phyloP scores from a whole-genome alignment of 768 basidiomycete genomes.

The Mycena maculata region DNA sequence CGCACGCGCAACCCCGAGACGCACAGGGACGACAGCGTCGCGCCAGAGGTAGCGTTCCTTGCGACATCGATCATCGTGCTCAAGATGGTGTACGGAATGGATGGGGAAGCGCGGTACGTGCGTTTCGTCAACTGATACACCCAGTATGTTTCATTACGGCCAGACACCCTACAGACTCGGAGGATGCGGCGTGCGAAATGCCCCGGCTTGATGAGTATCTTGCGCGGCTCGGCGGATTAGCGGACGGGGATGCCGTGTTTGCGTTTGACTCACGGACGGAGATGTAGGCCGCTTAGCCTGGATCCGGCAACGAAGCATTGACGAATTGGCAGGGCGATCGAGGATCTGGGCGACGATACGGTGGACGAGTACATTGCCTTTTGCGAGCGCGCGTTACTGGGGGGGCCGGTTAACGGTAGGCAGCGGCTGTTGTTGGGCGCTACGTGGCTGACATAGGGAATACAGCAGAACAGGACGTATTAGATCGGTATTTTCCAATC shows the following conservation, averaged over 20 bases:
- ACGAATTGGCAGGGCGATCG: slow-evolving; percentile 58
- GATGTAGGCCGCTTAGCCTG: slow-evolving; percentile 53
- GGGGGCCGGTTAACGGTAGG: slow-evolving; percentile 46
- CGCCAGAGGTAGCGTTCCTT: slow-evolving; percentile 74
- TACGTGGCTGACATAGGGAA: slow-evolving; percentile 19
- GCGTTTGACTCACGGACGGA: slow-evolving; percentile 57
- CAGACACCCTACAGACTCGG: slow-evolving; percentile 56
- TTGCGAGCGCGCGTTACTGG: slow-evolving; percentile 63
- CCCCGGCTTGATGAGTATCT: slow-evolving; percentile 65
- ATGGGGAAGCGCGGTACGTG: slow-evolving; percentile 70
- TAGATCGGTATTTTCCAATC: slow-evolving; percentile 58
- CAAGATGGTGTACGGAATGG: slow-evolving; percentile 89
- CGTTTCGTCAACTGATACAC: not conserved
- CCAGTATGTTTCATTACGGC: slow-evolving; percentile 25
- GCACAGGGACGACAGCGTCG: slow-evolving; percentile 71
- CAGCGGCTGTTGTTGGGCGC: slow-evolving; percentile 32
- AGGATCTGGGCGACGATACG: slow-evolving; percentile 60
- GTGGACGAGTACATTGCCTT: slow-evolving; percentile 77
- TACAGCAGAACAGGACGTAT: slow-evolving; percentile 42
- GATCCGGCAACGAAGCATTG: slow-evolving; percentile 19
- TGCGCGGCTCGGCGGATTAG: slow-evolving; percentile 50
- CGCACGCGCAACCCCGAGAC: slow-evolving; percentile 54
- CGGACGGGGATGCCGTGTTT: slow-evolving; percentile 52
- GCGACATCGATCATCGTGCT: slow-evolving; percentile 74
- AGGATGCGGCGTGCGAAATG: slow-evolving; percentile 73